Evolutionary conservation across 768 basidiomycete genomes (phyloP).

Genomic region (Panaeolus papilionaceus): DNA sequence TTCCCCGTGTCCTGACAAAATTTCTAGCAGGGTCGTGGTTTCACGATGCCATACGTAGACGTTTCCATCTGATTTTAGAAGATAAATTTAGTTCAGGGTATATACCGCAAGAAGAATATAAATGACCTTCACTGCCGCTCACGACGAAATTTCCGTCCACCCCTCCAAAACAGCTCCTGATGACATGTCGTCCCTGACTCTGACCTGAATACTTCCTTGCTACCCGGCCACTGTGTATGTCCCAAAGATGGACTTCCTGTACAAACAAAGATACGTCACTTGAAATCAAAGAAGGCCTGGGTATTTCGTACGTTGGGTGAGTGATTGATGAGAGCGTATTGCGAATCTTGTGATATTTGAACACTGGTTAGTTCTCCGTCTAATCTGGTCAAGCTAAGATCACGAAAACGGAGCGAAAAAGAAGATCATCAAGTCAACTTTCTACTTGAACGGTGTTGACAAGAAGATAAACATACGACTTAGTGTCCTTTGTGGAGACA

Average conservation of each 20-base stretch:
- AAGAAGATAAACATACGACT: constrained; percentile 58
- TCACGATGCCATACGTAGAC: constrained; percentile 97
- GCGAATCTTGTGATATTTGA: constrained; percentile 85
- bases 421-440: constrained; percentile 23
- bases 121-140: constrained; percentile 93
- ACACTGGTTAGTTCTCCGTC: constrained; percentile 90
- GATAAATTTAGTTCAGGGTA: neutral
- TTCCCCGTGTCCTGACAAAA: constrained; percentile 84
- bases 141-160: constrained; percentile 87
- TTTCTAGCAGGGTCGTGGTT: constrained; percentile 82
- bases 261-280: constrained; percentile 18
- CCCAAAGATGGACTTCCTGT: constrained; percentile 91
- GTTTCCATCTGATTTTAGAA: constrained; percentile 69
- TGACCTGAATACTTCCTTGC: constrained; percentile 88
- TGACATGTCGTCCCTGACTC: constrained; percentile 81
- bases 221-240: constrained; percentile 71
- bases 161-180: constrained; percentile 95
- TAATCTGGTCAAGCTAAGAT: constrained; percentile 62
- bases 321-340: constrained; percentile 86
- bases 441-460: neutral
- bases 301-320: constrained; percentile 75
- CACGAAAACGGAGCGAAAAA: neutral
- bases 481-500: constrained; percentile 67
- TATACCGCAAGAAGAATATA: constrained; percentile 16
- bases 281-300: constrained; percentile 23